A percentile compares a stretch with the other conserved stretches of the same genome.
Evolutionary conservation across 2,329 filamentous ascomycete species (phyloP).

Genomic region (Colletotrichum gigasporum): DNA sequence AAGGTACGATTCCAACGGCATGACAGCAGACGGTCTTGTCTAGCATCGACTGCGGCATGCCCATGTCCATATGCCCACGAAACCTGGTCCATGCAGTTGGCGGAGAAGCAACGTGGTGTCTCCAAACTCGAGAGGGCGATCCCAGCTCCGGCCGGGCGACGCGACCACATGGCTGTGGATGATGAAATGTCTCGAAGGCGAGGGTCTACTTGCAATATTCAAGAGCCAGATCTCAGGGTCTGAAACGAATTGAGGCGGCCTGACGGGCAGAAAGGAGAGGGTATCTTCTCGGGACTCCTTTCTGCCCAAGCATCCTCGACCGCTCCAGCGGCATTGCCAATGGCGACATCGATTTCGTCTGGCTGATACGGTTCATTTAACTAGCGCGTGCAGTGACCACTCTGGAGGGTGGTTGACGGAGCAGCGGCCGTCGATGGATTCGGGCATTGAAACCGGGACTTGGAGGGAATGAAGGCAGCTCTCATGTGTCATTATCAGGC

Average conservation of each 20-base stretch:
- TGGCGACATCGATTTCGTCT: background rate
- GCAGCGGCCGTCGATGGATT: constrained; percentile 13
- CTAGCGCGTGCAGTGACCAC: constrained; percentile 22
- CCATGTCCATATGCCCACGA: background rate
- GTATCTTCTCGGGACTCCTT: too few species aligned
- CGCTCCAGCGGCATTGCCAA: background rate
- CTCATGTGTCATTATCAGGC: constrained; percentile 25
- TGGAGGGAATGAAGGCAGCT: background rate
- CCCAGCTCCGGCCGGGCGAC: background rate
- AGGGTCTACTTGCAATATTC: too few species aligned
- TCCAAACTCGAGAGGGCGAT: background rate
- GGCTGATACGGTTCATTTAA: constrained; percentile 26
- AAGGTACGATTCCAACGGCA: background rate
- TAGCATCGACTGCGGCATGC: background rate
- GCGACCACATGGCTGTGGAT: background rate
- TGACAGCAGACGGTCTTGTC: background rate
- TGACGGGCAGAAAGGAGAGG: too few species aligned
- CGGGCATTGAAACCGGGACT: constrained; percentile 27
- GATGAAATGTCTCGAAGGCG: background rate
- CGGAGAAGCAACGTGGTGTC: constrained; percentile 13
- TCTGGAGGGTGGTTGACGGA: constrained; percentile 9
- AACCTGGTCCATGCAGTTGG: constrained; percentile 7
- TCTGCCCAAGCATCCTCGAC: background rate
- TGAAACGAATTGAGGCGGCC: background rate
- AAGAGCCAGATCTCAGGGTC: background rate